Conservation (phyloP, 306 rosid genomes). For the Citrullus colocynthis region DNA sequence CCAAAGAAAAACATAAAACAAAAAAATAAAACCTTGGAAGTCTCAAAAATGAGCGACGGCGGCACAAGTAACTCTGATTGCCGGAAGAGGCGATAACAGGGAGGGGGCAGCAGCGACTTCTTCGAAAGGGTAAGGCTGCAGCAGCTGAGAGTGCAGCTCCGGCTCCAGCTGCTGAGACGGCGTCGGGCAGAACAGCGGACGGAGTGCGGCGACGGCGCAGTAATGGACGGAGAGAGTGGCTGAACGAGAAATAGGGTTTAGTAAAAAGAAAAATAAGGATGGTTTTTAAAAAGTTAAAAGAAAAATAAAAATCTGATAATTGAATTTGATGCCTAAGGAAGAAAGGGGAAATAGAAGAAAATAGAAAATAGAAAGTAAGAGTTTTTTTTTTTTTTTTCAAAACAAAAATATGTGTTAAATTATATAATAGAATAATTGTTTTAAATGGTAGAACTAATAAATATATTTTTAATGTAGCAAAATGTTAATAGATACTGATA, state of each 20-base stretch:
- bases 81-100: background rate
- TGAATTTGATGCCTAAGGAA: too few relatives aligned
- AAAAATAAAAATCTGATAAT: too few relatives aligned
- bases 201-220: background rate
- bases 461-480: too few relatives aligned
- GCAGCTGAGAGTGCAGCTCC: background rate
- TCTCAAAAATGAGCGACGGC: background rate
- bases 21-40: background rate
- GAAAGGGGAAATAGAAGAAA: too few relatives aligned
- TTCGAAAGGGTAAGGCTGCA: background rate
- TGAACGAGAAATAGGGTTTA: background rate
- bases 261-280: background rate
- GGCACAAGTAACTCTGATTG: background rate
- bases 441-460: too few relatives aligned
- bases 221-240: background rate
- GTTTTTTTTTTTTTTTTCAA: too few relatives aligned
- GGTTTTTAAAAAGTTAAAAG: background rate
- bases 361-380: too few relatives aligned
- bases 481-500: too few relatives aligned
- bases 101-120: background rate
- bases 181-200: background rate
- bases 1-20: background rate
- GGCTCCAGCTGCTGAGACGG: background rate
- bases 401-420: too few relatives aligned
- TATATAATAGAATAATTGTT: too few relatives aligned